A percentile compares a stretch with the other conserved stretches of the same genome.
These are phyloP conservation scores for Boechera divaricarpa DNA, from an alignment of 345 rosid species.

Conservation along the genomic window DNA sequence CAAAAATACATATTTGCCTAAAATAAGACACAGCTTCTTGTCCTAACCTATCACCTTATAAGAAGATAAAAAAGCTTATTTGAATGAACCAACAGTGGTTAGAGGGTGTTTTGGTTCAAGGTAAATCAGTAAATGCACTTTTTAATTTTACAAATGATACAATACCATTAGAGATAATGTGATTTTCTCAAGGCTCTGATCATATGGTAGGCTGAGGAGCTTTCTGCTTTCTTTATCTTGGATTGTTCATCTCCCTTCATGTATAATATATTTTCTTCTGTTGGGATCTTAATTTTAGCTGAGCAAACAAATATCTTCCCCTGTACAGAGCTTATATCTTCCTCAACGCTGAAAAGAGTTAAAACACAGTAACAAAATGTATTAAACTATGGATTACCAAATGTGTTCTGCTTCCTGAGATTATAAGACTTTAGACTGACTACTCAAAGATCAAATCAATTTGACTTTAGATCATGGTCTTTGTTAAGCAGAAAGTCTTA, in stretches of 20 bases:
- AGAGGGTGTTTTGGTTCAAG: conserved; percentile 7
- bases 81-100: not conserved
- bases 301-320: conserved; percentile 58
- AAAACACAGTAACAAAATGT: conserved; percentile 17
- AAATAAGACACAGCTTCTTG: not conserved
- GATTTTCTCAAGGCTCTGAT: conserved; percentile 51
- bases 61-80: not conserved
- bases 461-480: not conserved
- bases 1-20: conserved; percentile 6
- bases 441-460: not conserved
- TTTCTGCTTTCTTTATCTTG: conserved; percentile 65
- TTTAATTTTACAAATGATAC: conserved; percentile 18
- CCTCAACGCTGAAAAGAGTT: conserved; percentile 56
- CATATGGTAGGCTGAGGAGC: conserved; percentile 72
- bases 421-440: not conserved
- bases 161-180: conserved; percentile 44
- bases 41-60: not conserved
- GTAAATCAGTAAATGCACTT: not conserved
- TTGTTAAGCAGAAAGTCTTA: not conserved
- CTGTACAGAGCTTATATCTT: conserved; percentile 59
- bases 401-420: conserved; percentile 8
- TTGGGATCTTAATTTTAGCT: conserved; percentile 56
- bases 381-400: conserved; percentile 3
- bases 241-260: conserved; percentile 59
- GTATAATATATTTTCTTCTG: conserved; percentile 41